Evolutionary conservation across 2,329 filamentous ascomycete genomes (phyloP), one percentile per base, ranked within the genome.

Genomic region (Talaromyces sp.): DNA sequence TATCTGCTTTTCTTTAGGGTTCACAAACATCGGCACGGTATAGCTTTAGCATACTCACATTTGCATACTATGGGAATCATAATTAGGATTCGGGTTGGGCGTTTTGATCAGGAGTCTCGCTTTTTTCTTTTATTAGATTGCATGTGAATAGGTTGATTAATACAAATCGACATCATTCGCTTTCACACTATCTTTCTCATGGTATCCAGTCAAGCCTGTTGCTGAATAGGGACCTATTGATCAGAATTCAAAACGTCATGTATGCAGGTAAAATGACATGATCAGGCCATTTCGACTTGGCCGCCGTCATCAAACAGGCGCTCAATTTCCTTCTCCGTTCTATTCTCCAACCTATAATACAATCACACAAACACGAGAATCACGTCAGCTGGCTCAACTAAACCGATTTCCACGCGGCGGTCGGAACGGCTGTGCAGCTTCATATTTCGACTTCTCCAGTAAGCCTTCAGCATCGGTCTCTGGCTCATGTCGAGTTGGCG

Each of bases 381-480:
- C 28, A 4, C 16, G 18, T 35, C 25, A 61, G 23, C 39, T 28
- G 46, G 11, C 68, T 60, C 63, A 90, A 84, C 80, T 82, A 71
- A 99, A 96, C 37, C 95, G 84, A 79, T 98, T 93, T 3, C 95
- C 95, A 75, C 92, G 96, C 65, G 82, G 85, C 77, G 88, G 89
- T 69, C 85, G 81, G 77, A 88, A 98, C 61, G 92, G 89, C 68
- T 85, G 82, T 60, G 81, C 82, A 35, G 90, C 88, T 79, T 98
- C 93, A 76, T 96, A 98, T 79, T 96, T 96, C 75, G 91, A 90
- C 82, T 92, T 96, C 76, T 93, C 90, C 39, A 80, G 70, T 28
- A 90, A 81, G 66, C 84, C 81, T 72, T 92, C 83, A 48, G 81
- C 78, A 73, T 90, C 89, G 46, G 85, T 90, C 67, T 87, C 82